phyloP scores from a whole-genome alignment of 345 rosid genomes.

The Physaria fendleri region DNA sequence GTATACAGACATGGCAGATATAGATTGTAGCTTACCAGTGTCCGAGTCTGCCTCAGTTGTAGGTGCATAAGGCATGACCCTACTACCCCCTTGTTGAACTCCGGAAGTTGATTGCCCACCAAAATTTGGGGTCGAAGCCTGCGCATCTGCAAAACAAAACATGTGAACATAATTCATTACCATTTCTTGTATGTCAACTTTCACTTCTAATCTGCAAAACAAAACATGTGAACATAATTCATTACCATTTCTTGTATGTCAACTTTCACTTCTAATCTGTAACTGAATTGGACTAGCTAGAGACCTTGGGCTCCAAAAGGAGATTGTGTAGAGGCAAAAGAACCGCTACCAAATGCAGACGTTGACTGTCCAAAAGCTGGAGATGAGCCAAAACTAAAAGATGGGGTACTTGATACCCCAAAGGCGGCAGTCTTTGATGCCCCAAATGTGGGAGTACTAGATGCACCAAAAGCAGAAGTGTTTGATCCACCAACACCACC shows the following conservation, averaged over 20 bases:
- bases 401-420: conserved; percentile 49
- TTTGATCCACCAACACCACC: conserved; percentile 36
- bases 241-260: background rate
- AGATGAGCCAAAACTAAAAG: conserved; percentile 57
- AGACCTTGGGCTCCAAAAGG: conserved; percentile 67
- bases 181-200: background rate
- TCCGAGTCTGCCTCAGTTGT: conserved; percentile 58
- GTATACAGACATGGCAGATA: no score
- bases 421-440: conserved; percentile 41
- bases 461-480: conserved; percentile 33
- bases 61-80: conserved; percentile 58
- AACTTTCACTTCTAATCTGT: background rate
- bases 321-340: conserved; percentile 43
- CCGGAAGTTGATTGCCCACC: conserved; percentile 57
- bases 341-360: conserved; percentile 63
- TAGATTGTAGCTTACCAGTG: no score
- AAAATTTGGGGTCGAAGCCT: conserved; percentile 53
- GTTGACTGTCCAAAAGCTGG: conserved; percentile 74
- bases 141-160: conserved; percentile 44
- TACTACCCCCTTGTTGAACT: conserved; percentile 72
- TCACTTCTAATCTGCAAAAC: conserved; percentile 36
- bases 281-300: conserved; percentile 38
- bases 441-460: conserved; percentile 45
- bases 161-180: conserved; percentile 5
- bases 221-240: conserved; percentile 9